Evolutionary conservation across 2,329 filamentous ascomycete genomes (phyloP).

Genomic region (Ophiocordyceps australis): DNA sequence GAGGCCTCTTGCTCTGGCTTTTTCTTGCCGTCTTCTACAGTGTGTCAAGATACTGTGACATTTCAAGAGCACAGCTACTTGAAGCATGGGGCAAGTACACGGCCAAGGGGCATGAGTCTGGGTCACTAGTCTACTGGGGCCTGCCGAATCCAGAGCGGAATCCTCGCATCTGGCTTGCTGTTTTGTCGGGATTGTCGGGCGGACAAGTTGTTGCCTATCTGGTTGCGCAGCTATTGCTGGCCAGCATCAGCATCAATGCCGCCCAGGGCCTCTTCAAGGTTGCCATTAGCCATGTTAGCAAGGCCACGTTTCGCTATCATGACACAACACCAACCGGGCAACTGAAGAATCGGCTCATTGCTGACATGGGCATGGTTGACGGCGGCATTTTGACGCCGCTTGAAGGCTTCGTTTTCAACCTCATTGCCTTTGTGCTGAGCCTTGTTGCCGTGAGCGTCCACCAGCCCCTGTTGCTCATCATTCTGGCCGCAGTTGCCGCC

Average conservation of each 20-base stretch:
- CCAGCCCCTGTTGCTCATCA: slow-evolving; percentile 58
- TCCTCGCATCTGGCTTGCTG: slow-evolving; percentile 56
- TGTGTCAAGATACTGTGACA: slow-evolving; percentile 42
- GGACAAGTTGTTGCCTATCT: slow-evolving; percentile 40
- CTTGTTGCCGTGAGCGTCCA: slow-evolving; percentile 63
- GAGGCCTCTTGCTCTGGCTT: slow-evolving; percentile 56
- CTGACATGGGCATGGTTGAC: slow-evolving; percentile 78
- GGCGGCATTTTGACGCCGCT: slow-evolving; percentile 67
- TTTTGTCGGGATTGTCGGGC: slow-evolving; percentile 48
- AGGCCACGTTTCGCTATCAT: slow-evolving; percentile 77
- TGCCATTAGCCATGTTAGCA: slow-evolving; percentile 55
- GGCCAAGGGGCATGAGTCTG: not conserved
- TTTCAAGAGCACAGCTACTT: slow-evolving; percentile 62
- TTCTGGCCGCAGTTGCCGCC: slow-evolving; percentile 48
- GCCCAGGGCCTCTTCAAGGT: slow-evolving; percentile 57
- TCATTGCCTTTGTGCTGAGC: slow-evolving; percentile 54
- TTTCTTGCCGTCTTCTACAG: slow-evolving; percentile 43
- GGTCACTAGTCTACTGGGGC: slow-evolving; percentile 8
- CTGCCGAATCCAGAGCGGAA: slow-evolving; percentile 46
- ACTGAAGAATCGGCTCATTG: slow-evolving; percentile 82
- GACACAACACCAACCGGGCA: slow-evolving; percentile 79
- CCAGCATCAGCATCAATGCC: slow-evolving; percentile 64
- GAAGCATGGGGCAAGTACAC: slow-evolving; percentile 66
- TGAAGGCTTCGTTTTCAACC: slow-evolving; percentile 49
- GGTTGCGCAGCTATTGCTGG: slow-evolving; percentile 46